Conservation (phyloP, 2,329 filamentous ascomycete genomes). For the Chrysosporium queenslandicum region DNA sequence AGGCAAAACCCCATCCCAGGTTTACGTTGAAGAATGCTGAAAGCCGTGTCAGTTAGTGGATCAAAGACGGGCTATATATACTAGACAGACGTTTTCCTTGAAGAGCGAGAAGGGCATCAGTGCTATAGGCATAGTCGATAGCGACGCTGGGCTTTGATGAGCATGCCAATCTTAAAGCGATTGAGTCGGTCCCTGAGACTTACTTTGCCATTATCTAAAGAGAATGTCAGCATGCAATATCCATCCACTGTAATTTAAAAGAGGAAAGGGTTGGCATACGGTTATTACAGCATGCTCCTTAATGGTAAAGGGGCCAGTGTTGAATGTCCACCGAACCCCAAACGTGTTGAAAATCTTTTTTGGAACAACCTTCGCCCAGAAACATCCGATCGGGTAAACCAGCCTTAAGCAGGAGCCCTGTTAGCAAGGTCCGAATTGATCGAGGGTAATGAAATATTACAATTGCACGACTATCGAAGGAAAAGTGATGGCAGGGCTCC, state of each 20-base stretch:
- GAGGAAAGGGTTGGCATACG: conserved; percentile 42
- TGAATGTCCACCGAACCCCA: conserved; percentile 32
- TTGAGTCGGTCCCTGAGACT: conserved; percentile 31
- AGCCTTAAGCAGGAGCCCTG: conserved; percentile 34
- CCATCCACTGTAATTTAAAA: conserved; percentile 42
- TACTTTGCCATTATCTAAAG: conserved; percentile 57
- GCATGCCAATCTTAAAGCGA: background rate
- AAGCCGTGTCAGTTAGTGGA: background rate
- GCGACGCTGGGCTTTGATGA: conserved; percentile 18
- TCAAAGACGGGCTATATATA: background rate
- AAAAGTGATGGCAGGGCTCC: conserved; percentile 46
- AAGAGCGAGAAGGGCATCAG: conserved; percentile 22
- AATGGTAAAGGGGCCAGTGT: conserved; percentile 39
- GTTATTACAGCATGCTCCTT: conserved; percentile 40
- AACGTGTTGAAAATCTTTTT: conserved; percentile 30
- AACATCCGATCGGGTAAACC: conserved; percentile 45
- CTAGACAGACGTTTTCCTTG: conserved; percentile 19
- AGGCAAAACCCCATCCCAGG: conserved; percentile 22
- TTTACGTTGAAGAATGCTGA: conserved; percentile 20
- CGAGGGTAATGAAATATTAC: conserved; percentile 24
- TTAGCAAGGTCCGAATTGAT: background rate
- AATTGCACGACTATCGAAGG: conserved; percentile 45
- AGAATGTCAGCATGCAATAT: conserved; percentile 55
- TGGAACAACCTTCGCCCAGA: conserved; percentile 34
- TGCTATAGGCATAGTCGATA: conserved; percentile 23